phyloP scores from a whole-genome alignment of 2,329 filamentous ascomycete genomes.

The Sclerotinia subarctica region DNA sequence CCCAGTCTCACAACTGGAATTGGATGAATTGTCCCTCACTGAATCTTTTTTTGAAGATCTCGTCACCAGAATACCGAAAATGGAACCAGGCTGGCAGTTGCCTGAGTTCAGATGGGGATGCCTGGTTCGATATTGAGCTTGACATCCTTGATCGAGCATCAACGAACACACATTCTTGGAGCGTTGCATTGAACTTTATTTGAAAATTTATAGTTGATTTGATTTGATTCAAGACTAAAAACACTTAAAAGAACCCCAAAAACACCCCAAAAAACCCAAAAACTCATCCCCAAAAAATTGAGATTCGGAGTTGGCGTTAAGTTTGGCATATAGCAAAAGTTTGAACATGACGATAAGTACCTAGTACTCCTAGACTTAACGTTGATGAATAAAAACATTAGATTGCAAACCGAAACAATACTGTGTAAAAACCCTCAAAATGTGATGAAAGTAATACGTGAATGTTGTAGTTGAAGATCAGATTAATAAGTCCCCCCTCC shows the following conservation, averaged over 20 bases:
- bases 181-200: too few relatives aligned
- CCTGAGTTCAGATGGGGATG: background rate
- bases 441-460: background rate
- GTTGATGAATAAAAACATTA: background rate
- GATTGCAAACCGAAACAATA: background rate
- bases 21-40: too few relatives aligned
- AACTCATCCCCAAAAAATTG: background rate
- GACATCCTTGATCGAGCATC: too few relatives aligned
- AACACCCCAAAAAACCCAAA: too few relatives aligned
- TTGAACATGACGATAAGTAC: background rate
- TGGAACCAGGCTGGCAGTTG: background rate
- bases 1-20: background rate
- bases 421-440: background rate
- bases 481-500: background rate
- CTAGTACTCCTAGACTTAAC: background rate
- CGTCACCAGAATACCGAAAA: background rate
- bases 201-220: background rate
- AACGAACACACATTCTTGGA: background rate
- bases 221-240: background rate
- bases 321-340: background rate
- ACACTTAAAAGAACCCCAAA: background rate
- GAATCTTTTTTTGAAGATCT: accelerated
- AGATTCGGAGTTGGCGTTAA: background rate
- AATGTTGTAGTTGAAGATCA: background rate
- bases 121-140: background rate